Evolutionary conservation across 2,329 filamentous ascomycete genomes (phyloP), one percentile per base, ranked within the genome.

Genomic region (Paecilomyces variotii): DNA sequence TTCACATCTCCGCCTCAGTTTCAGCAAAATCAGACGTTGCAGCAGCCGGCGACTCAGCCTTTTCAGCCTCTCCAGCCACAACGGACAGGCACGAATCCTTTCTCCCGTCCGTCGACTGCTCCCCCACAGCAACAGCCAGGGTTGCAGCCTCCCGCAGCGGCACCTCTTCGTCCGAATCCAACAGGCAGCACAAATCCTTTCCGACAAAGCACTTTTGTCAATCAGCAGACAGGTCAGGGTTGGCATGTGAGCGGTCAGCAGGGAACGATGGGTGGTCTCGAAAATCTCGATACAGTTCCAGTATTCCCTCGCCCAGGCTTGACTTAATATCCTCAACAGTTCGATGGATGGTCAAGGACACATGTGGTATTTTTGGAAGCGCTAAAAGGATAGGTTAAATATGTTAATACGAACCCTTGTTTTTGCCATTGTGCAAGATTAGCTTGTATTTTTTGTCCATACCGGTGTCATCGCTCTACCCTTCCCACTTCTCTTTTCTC

Each of bases 151-250:
- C 62, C 76, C 6, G 62, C 70, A 11, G 68, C 72, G 2, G 72
- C 73, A n/a, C 71, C 81, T 54, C 76, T 94, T 4, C 82, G 82
- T 56, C 85, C 91, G 1, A 91, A 93, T 68, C 83, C 88, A 1
- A 97, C 92, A 0, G 92, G 91, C 7, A 91, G 85, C 68, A 97
- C 92, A 1, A 99, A 99, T 68, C 94, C 94, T 0, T 97, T 97
- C 82, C 84, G 94, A 14, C 91, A 97, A 70, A 90, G 89, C 53
- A 86, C 87, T 3, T 96, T 97, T 72, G 87, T 96, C 56, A 94
- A 96, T 69, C 91, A 96, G 68, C 82, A 86, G 62, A 96, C 91
- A 0, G 92, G 93, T 0, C 82, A 90, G 73, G 90, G 90, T 1
- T 97, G 94, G 91, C 92, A 97, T 72, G 83, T 87, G 62, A 84